These are phyloP conservation scores for Paramecium octaurelia DNA, from an alignment of 73 alveolate species.

Conservation along the genomic window DNA sequence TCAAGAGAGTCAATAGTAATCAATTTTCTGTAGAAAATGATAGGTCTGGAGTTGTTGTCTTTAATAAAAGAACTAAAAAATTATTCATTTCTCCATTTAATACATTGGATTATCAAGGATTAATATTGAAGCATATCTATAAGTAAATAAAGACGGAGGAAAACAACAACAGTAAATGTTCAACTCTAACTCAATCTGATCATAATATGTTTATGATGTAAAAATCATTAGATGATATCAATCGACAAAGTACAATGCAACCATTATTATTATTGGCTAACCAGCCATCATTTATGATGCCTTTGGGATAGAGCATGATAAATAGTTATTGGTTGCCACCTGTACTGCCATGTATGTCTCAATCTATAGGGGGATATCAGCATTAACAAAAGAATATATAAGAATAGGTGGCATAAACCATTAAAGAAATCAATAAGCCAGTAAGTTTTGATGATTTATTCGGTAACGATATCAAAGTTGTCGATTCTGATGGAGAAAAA, in stretches of 20 bases:
- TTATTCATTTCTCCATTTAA: slow-evolving; percentile 31
- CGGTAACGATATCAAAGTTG: slow-evolving; percentile 25
- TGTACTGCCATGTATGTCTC: neutral
- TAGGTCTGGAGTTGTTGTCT: slow-evolving; percentile 33
- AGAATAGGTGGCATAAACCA: neutral
- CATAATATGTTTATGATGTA: neutral
- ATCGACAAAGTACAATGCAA: neutral
- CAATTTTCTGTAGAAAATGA: slow-evolving; percentile 4
- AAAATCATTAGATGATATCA: neutral
- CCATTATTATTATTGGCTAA: neutral
- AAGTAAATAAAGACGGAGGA: neutral
- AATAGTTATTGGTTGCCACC: slow-evolving; percentile 47
- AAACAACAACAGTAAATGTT: neutral
- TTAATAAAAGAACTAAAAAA: neutral
- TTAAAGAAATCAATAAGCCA: neutral
- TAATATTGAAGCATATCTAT: neutral
- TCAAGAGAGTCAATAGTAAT: neutral
- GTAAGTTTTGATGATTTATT: neutral
- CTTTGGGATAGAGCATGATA: slow-evolving; percentile 9
- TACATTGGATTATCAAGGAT: neutral
- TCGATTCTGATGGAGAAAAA: slow-evolving; percentile 27
- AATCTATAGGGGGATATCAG: slow-evolving; percentile 8
- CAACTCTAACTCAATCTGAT: neutral
- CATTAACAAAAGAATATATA: neutral
- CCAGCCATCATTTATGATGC: slow-evolving; percentile 16